Base-by-base conservation (phyloP, 768 basidiomycete genomes). In the Gyrodon lividus region DNA sequence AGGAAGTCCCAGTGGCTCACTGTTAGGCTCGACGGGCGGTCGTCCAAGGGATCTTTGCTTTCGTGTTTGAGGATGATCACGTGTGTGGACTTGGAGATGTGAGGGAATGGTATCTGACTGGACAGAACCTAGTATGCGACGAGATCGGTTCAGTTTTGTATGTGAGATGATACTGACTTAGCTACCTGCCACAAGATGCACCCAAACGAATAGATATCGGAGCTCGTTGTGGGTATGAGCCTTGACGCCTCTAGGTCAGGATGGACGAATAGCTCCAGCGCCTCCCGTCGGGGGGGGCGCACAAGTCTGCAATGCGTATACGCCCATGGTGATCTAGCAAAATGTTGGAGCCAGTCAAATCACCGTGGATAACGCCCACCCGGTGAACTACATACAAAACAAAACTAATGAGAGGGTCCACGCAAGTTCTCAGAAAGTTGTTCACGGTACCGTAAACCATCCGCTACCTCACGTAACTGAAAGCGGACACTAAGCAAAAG, bases 261-360 rank as follows among this genome's bases (percentile, higher is more conserved):
- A 10, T 46, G 57, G 19, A 58, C 9, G 8, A 58, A 58, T 0
- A 58, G 9, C 44, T 58, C 57, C 1, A 31, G 42, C 1, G 57
- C 57, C 16, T 50, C 56, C 57, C 56, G 58, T 0, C 51, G 46
- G 17, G 31, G 19, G 17, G 57, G 35, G 22, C 57, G 54, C 16
- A 58, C 48, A 58, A 58, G 26, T 58, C 57, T n/a, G 57, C 54
- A 1, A 58, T 58, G 13, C 4, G 58, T 31, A 44, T 37, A n/a
- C 7, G n/a, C 1, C 52, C 57, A 31, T 26, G 9, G 1, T 50
- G 51, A 28, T 50, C 47, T 4, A 58, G 23, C 17, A 58, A 42
- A 6, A 58, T 46, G 45, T 58, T 58, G 4, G 48, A 58, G 0
- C 56, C 57, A 4, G 57, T 58, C 8, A 58, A 22, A 24, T 58